Percentiles rank a stretch among this genome's conserved stretches.
Conservation (phyloP, 1,284 basidiomycete species). For the Rhodotorula sp. region DNA sequence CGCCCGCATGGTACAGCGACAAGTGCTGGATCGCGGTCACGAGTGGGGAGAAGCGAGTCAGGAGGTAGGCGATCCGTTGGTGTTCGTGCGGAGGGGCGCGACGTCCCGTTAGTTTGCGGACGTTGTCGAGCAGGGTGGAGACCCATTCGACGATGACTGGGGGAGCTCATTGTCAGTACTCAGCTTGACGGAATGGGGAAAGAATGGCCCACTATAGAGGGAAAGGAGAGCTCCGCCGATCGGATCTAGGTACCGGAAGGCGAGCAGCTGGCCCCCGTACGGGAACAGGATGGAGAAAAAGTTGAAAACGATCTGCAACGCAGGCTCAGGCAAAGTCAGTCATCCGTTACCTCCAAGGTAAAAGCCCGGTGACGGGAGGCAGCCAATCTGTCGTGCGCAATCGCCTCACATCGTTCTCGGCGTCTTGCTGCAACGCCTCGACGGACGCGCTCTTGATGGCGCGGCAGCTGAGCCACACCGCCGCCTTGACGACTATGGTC, state of each 20-base stretch:
- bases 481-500: slow-evolving; percentile 56
- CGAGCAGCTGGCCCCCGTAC: slow-evolving; percentile 48
- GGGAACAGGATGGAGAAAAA: slow-evolving; percentile 58
- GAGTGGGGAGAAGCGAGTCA: slow-evolving; percentile 49
- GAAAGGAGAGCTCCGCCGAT: slow-evolving; percentile 54
- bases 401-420: slow-evolving; percentile 37
- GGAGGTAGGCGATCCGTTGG: slow-evolving; percentile 53
- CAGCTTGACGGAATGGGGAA: too few relatives aligned
- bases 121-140: slow-evolving; percentile 53
- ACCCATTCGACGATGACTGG: slow-evolving; percentile 52
- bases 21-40: slow-evolving; percentile 45
- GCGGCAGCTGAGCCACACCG: slow-evolving; percentile 53
- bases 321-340: too few relatives aligned
- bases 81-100: slow-evolving; percentile 44
- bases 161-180: too few relatives aligned
- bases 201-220: slow-evolving; percentile 46
- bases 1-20: slow-evolving; percentile 45
- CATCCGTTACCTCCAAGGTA: not conserved
- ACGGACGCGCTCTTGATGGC: slow-evolving; percentile 49
- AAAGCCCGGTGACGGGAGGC: too few relatives aligned
- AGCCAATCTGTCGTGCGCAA: not conserved
- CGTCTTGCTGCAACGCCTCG: slow-evolving; percentile 48
- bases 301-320: slow-evolving; percentile 54
- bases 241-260: slow-evolving; percentile 52
- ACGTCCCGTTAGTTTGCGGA: slow-evolving; percentile 49